phyloP scores from a whole-genome alignment of 495 filamentous ascomycete genomes.

The Sporormia fimetaria region DNA sequence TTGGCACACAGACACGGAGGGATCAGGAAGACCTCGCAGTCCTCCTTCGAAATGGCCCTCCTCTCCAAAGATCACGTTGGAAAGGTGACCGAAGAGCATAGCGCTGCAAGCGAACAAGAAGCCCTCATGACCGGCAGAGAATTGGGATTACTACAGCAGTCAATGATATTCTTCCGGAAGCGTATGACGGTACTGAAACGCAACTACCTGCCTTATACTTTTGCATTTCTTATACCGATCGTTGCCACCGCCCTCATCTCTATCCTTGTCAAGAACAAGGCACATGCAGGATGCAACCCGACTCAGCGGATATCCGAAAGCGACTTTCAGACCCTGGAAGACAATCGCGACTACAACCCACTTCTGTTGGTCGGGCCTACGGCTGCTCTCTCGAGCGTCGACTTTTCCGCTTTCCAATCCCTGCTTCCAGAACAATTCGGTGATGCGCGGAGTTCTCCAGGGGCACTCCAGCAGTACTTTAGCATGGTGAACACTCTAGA shows the following conservation, averaged over 20 bases:
- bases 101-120: background rate
- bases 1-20: background rate
- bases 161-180: constrained; percentile 64
- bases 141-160: constrained; percentile 52
- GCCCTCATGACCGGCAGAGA: constrained; percentile 38
- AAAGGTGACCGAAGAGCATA: background rate
- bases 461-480: constrained; percentile 26
- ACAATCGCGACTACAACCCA: constrained; percentile 12
- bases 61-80: too few species aligned
- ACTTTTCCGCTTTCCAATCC: constrained; percentile 20
- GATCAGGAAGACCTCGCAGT: background rate
- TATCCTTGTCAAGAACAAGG: constrained; percentile 50
- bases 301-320: constrained; percentile 26
- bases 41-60: too few species aligned
- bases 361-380: constrained; percentile 14
- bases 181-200: constrained; percentile 60
- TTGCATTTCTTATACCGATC: constrained; percentile 62
- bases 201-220: constrained; percentile 60
- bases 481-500: constrained; percentile 50
- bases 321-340: constrained; percentile 27
- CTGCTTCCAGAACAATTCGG: constrained; percentile 34
- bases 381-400: constrained; percentile 1
- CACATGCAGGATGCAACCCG: constrained; percentile 46
- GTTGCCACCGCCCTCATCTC: constrained; percentile 61
- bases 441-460: constrained; percentile 12